These are phyloP conservation scores for Diaporthe ilicicola DNA, from an alignment of 2,329 filamentous ascomycete genomes.

Conservation along the genomic window DNA sequence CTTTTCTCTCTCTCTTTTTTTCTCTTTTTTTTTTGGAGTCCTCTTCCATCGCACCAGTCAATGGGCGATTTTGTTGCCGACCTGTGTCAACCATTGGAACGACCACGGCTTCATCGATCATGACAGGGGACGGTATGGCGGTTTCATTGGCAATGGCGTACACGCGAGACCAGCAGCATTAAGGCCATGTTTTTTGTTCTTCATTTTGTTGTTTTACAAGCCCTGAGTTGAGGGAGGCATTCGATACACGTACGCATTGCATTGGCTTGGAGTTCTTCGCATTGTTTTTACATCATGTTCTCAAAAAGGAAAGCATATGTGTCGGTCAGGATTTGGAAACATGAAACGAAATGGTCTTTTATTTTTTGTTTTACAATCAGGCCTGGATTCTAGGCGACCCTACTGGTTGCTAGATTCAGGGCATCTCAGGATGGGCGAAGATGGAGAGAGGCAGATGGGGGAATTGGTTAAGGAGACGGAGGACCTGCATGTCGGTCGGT, in stretches of 20 bases:
- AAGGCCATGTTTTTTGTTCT: not conserved
- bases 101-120: not conserved
- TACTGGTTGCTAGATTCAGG: not conserved
- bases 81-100: not conserved
- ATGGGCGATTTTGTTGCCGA: slow-evolving; percentile 1
- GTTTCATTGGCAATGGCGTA: not conserved
- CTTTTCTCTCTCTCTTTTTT: not conserved
- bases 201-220: not conserved
- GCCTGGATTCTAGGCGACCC: not conserved
- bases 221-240: not conserved
- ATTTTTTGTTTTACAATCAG: not conserved
- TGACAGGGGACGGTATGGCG: not conserved
- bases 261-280: slow-evolving; percentile 9
- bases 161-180: not conserved
- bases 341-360: not conserved
- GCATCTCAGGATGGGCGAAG: slow-evolving; percentile 1
- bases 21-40: not conserved
- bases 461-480: too few relatives aligned
- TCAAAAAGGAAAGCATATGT: not conserved
- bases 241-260: slow-evolving; percentile 19
- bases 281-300: not conserved
- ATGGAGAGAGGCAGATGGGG: too few relatives aligned
- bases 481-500: not conserved
- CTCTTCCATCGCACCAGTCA: not conserved
- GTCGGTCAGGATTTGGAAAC: not conserved